Conservation (phyloP, 202 grass and related monocot species). For the Saccharum hybrid region DNA sequence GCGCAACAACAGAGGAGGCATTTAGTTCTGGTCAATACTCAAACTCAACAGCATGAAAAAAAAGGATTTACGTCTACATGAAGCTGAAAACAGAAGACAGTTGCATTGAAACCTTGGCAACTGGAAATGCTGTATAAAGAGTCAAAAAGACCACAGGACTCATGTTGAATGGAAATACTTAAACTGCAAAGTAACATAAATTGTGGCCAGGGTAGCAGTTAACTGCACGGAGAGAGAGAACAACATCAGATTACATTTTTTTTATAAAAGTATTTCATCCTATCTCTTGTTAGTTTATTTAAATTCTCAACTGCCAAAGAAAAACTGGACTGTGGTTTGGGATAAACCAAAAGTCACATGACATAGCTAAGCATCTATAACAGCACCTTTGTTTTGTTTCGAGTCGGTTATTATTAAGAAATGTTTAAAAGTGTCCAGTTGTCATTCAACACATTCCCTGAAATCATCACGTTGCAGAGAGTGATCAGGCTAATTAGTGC, state of each 20-base stretch:
- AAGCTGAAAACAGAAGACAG: background rate
- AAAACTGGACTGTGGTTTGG: slow-evolving; percentile 7
- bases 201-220: background rate
- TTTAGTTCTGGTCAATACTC: slow-evolving; percentile 28
- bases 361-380: background rate
- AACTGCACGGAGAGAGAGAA: slow-evolving; percentile 4
- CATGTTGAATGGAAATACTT: background rate
- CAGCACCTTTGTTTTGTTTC: slow-evolving; percentile 11
- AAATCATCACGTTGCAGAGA: slow-evolving; percentile 9
- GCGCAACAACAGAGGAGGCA: slow-evolving; percentile 22
- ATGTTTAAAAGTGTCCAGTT: background rate
- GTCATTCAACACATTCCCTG: background rate
- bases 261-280: slow-evolving; percentile 1
- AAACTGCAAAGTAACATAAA: background rate
- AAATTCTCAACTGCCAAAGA: background rate
- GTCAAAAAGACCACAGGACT: background rate
- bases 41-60: slow-evolving; percentile 9
- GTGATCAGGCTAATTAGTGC: background rate
- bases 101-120: background rate
- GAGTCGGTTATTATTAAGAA: background rate
- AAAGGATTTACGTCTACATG: background rate
- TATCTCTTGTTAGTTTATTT: background rate
- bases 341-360: background rate
- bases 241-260: background rate
- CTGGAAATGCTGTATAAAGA: slow-evolving; percentile 29